phyloP scores from a whole-genome alignment of 139 green algal species.

The Closterium sp. region DNA sequence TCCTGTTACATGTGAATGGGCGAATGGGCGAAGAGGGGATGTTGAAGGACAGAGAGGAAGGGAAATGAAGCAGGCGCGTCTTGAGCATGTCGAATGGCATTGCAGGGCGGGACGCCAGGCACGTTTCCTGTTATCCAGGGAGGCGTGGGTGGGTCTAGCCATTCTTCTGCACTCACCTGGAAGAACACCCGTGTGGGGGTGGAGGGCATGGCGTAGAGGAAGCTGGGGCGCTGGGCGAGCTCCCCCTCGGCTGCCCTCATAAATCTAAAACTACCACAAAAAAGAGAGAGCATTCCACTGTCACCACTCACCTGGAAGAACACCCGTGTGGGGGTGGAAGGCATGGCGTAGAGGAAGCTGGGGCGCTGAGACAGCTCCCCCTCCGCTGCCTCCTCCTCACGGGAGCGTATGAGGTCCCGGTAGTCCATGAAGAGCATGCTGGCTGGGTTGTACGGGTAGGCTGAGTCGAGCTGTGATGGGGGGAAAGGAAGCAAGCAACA shows the following conservation, averaged over 20 bases:
- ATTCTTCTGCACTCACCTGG: conserved; percentile 87
- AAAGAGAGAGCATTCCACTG: no score
- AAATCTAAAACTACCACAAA: no score
- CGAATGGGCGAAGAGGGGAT: no score
- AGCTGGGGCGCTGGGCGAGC: conserved; percentile 76
- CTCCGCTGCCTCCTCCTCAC: conserved; percentile 55
- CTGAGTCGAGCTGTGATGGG: not conserved
- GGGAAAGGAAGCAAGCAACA: no score
- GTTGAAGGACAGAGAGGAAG: no score
- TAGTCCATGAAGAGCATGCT: conserved; percentile 61
- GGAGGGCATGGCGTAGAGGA: conserved; percentile 98
- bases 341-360: conserved; percentile 99
- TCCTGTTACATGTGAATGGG: not conserved
- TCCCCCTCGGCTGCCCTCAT: not conserved
- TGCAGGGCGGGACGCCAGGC: conserved; percentile 67
- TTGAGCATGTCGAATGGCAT: conserved; percentile 81
- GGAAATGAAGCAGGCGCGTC: conserved; percentile 17
- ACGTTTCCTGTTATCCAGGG: conserved; percentile 51
- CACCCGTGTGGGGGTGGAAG: conserved; percentile 78
- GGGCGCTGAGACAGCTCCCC: conserved; percentile 62
- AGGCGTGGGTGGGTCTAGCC: no score
- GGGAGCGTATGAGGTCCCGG: conserved; percentile 21
- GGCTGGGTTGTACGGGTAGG: conserved; percentile 47
- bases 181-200: conserved; percentile 70
- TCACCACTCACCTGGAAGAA: conserved; percentile 84